Base-by-base conservation (phyloP, 2,329 filamentous ascomycete genomes). In the Trichoderma harzianum region DNA sequence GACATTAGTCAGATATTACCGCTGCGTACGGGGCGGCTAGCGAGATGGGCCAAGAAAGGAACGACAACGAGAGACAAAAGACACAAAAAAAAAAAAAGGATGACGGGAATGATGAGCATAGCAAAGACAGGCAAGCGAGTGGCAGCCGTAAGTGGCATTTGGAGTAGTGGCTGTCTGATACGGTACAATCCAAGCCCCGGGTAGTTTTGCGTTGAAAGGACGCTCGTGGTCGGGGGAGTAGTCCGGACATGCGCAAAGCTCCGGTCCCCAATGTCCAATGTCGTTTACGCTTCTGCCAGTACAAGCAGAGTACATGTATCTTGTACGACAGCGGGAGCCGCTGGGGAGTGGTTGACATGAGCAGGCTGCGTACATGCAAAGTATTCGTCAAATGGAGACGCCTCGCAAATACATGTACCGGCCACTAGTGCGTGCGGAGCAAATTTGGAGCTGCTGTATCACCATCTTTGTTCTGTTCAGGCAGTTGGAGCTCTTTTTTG, bases 361-460 rank as follows among this genome's bases (percentile, higher is more conserved):
- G 43, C 36, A 18, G 36, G 16, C 14, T 18, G 14, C 36, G 36
- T 51, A 51, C 43, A 51, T 51, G 43, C 43, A 24, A 21, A 51
- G 43, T 51, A 51, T 21, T 51, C n/a, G n/a, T 21, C n/a, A n/a
- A 12, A 51, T 21, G n/a, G 43, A 51, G n/a, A 36, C 55, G 16
- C 26, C 28, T 18, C 34, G 26, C 26, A 18, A 58, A 21, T 26
- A 62, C 53, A 57, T 58, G 66, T 69, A 55, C 66, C 55, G 57
- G 39, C 28, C 57, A 28, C 57, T 69, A 69, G 67, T 51, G 67
- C 66, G 36, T 69, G 67, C 67, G 67, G 67, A 69, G 67, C 57
- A 69, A 68, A 60, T 58, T 68, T 68, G 65, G 65, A 68, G 65
- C 65, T 68, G 65, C 65, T 47, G 65, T 68, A 60, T 68, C 65